Base-by-base conservation (phyloP, 495 filamentous ascomycete species). In the Terfezia claveryi region DNA sequence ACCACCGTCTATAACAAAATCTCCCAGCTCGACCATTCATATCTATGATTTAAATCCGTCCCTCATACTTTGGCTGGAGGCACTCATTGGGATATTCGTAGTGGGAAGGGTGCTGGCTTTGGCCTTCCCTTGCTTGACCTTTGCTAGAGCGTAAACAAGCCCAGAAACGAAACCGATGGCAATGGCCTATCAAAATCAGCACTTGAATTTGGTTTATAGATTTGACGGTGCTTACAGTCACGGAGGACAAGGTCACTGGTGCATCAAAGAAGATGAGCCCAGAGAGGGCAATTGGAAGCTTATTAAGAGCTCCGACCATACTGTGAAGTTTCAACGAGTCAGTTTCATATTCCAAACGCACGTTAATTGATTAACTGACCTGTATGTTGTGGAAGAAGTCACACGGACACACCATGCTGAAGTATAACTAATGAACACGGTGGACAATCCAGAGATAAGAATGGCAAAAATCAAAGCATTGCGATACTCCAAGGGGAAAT, bases 351-450 rank as follows among this genome's bases (percentile, higher is more conserved):
- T 23, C 16, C 1, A 51, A 51, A 16, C 6, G 50, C 6, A 11
- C 14, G 2, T 5, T 27, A 8, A 12, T 20, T 12, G 50, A 51
- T 5, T 12, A 51, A 51, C 50, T 20, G n/a, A 51, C 50, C 50
- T 51, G 72, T 98, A 98, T 6, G 89, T 98, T 37, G 91, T 95
- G 8, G 87, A 93, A 2, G 85, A 88, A 14, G 91, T 94, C 56
- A 94, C 83, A 60, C 91, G 91, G 59, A 98, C 89, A 70, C 91
- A 95, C 91, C 91, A 95, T 36, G 91, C 89, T 20, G 87, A 94
- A 65, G 85, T 87, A 74, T 98, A 99, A 20, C 91, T 96, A 69
- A 99, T 99, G 72, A 95, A 94, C 60, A 99, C 85, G 49, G 88
- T 83, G 36, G 81, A 89, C 37, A 94, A 76, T 54, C 91, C 91